Percentiles rank a stretch among this genome's conserved stretches.
These are phyloP conservation scores for Volvariella surrecta DNA, from an alignment of 1,284 basidiomycete species.

Conservation along the genomic window DNA sequence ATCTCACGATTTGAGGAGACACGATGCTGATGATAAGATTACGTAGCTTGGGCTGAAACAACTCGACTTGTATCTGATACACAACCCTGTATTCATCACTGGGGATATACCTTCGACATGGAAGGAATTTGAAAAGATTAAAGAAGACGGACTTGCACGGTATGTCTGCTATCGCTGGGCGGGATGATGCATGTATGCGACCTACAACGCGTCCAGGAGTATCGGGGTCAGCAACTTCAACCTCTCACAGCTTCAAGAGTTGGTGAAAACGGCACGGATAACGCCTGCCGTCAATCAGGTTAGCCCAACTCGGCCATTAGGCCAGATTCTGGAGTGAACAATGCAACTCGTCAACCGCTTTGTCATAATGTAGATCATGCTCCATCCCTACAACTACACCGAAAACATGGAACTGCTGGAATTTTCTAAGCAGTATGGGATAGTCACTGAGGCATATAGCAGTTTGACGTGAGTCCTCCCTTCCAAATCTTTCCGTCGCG, in stretches of 20 bases:
- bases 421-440: constrained; percentile 44
- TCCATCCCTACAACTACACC: constrained; percentile 68
- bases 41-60: constrained; percentile 55
- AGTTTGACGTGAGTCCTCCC: constrained; percentile 43
- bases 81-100: constrained; percentile 33
- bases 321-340: background rate
- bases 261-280: constrained; percentile 49
- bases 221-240: constrained; percentile 79
- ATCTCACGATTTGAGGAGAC: no score
- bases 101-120: constrained; percentile 45
- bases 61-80: constrained; percentile 70
- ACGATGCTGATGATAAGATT: background rate
- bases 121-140: constrained; percentile 60
- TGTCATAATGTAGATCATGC: constrained; percentile 32
- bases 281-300: constrained; percentile 77
- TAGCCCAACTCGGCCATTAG: constrained; percentile 4
- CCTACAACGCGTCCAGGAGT: constrained; percentile 35
- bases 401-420: constrained; percentile 46
- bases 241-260: constrained; percentile 46
- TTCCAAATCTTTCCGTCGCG: background rate
- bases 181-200: background rate
- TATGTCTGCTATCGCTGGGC: constrained; percentile 15
- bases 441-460: constrained; percentile 69
- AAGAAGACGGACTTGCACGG: constrained; percentile 55
- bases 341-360: background rate